phyloP scores from a whole-genome alignment of 306 rosid species.

The Ochetophila trinervis region DNA sequence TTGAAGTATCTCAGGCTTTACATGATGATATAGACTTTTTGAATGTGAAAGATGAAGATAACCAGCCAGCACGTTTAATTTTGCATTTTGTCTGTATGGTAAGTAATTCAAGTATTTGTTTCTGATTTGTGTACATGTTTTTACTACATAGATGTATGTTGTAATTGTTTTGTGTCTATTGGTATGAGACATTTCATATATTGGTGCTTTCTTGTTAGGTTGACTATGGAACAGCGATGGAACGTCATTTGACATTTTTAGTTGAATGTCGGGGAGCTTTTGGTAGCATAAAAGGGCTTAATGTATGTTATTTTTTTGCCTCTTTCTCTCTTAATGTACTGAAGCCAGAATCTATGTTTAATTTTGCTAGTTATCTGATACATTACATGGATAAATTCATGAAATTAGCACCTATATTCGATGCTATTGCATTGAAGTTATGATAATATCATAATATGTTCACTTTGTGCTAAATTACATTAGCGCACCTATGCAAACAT shows the following conservation, averaged over 20 bases:
- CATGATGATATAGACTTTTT: constrained; percentile 60
- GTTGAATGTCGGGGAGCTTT: constrained; percentile 88
- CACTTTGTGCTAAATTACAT: neutral
- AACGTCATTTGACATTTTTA: constrained; percentile 71
- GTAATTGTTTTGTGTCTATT: neutral
- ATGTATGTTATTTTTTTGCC: constrained; percentile 47
- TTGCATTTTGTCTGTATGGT: constrained; percentile 76
- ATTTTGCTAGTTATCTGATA: neutral
- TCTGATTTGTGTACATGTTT: neutral
- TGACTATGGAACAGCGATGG: constrained; percentile 70
- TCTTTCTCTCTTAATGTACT: constrained; percentile 1
- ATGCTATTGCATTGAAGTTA: constrained; percentile 2
- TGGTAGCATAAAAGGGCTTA: constrained; percentile 63
- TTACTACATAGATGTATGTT: neutral
- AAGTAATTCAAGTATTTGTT: constrained; percentile 21
- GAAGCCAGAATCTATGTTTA: constrained; percentile 1
- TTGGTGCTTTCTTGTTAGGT: constrained; percentile 49
- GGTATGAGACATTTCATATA: constrained; percentile 20
- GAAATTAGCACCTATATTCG: neutral
- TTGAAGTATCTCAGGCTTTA: constrained; percentile 69
- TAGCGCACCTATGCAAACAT: too few species aligned
- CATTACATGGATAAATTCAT: neutral
- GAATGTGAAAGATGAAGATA: constrained; percentile 62
- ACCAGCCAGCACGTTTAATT: constrained; percentile 70
- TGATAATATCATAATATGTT: constrained; percentile 4